phyloP scores from a whole-genome alignment of 768 basidiomycete genomes.

The Mycena floridula region DNA sequence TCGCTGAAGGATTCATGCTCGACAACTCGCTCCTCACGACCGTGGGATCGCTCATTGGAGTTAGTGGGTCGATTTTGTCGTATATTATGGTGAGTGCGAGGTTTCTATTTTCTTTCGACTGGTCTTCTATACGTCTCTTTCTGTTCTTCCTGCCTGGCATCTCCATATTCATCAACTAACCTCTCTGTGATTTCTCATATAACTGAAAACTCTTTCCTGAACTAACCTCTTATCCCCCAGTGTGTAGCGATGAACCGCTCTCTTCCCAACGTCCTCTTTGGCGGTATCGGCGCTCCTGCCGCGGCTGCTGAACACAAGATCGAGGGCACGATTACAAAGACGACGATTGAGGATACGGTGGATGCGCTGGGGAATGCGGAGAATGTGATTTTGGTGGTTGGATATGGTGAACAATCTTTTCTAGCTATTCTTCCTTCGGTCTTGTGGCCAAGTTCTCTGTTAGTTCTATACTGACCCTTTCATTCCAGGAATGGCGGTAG shows the following conservation, averaged over 20 bases:
- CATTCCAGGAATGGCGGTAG: slow-evolving; percentile 75
- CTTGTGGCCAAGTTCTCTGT: not conserved
- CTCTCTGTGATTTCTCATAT: too few species aligned
- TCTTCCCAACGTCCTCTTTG: slow-evolving; percentile 79
- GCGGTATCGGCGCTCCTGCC: slow-evolving; percentile 63
- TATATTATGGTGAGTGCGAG: slow-evolving; percentile 75
- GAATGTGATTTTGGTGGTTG: slow-evolving; percentile 66
- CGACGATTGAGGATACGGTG: slow-evolving; percentile 74
- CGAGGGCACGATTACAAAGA: slow-evolving; percentile 77
- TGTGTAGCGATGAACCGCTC: slow-evolving; percentile 93
- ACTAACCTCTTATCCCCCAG: slow-evolving; percentile 38
- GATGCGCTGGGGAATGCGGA: slow-evolving; percentile 76
- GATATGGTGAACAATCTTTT: too few species aligned
- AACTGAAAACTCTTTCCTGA: too few species aligned
- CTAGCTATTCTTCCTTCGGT: too few species aligned
- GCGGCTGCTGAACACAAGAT: slow-evolving; percentile 62
- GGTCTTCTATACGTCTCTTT: slow-evolving; percentile 1
- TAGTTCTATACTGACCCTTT: not conserved
- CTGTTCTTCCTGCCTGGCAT: too few species aligned
- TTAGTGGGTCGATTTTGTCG: slow-evolving; percentile 85
- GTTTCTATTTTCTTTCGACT: not conserved
- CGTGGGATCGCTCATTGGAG: slow-evolving; percentile 85
- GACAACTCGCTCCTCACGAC: slow-evolving; percentile 81
- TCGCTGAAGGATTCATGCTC: slow-evolving; percentile 91
- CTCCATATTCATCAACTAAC: too few species aligned